Evolutionary conservation across 257 asterid genomes (phyloP).

Genomic region (Apocynum venetum): DNA sequence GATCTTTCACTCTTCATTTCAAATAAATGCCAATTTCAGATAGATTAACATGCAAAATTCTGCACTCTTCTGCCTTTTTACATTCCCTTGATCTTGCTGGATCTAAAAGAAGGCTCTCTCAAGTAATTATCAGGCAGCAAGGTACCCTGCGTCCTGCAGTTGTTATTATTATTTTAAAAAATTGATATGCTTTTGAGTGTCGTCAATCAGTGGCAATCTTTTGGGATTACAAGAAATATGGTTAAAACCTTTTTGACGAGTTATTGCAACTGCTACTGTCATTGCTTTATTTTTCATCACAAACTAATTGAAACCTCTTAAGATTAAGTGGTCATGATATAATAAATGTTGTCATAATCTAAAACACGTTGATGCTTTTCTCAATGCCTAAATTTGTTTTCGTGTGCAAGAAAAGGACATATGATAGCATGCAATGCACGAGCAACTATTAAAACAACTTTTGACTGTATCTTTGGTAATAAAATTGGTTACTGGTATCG

Average conservation of each 20-base stretch:
- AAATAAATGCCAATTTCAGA: constrained; percentile 25
- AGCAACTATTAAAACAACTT: not conserved
- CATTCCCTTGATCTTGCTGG: constrained; percentile 27
- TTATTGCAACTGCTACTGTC: not conserved
- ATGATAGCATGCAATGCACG: not conserved
- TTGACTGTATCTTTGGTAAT: not conserved
- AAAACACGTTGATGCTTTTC: not conserved
- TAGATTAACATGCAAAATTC: constrained; percentile 26
- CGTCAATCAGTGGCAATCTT: not conserved
- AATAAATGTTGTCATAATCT: not conserved
- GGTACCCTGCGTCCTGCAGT: constrained; percentile 20
- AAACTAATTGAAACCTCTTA: not conserved
- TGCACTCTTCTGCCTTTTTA: constrained; percentile 21
- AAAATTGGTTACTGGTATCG: not conserved
- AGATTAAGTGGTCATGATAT: not conserved
- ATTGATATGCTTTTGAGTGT: not conserved
- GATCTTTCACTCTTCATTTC: constrained; percentile 26
- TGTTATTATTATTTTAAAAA: not conserved
- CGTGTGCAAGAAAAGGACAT: not conserved
- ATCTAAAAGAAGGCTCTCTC: constrained; percentile 29
- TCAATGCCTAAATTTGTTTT: not conserved
- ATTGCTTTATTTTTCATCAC: not conserved
- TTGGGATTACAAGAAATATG: not conserved
- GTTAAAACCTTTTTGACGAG: not conserved
- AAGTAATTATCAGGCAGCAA: constrained; percentile 23